Conservation (phyloP, 345 rosid species). For the Hibiscus syriacus region DNA sequence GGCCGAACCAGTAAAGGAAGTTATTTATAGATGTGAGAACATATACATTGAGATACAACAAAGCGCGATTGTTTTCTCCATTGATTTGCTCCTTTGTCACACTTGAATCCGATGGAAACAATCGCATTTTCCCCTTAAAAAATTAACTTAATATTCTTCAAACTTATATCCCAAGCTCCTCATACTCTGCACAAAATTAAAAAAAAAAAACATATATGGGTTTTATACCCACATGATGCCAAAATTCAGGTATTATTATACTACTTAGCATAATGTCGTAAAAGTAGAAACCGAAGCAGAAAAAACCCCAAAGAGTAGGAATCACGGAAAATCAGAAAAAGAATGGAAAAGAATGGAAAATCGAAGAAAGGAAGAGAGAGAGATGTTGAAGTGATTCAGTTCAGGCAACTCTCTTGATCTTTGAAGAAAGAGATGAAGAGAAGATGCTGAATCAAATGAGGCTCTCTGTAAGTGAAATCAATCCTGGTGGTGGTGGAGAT, state of each 20-base stretch:
- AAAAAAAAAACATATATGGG: neutral
- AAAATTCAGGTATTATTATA: neutral
- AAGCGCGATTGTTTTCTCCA: conserved; percentile 24
- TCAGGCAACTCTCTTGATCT: neutral
- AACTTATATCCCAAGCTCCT: conserved; percentile 20
- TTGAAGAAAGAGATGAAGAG: neutral
- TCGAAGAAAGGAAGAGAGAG: neutral
- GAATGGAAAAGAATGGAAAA: neutral
- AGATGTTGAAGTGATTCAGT: neutral
- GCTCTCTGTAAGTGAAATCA: neutral
- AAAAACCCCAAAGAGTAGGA: neutral
- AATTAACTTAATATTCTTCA: conserved; percentile 13
- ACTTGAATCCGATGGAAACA: conserved; percentile 53
- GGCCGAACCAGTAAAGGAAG: conserved; percentile 83
- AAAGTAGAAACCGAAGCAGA: neutral
- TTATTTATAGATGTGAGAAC: conserved; percentile 75
- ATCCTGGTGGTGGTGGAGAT: neutral
- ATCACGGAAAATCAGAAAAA: neutral
- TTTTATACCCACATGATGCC: neutral
- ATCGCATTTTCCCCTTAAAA: conserved; percentile 48
- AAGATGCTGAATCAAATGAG: neutral
- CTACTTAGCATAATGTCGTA: neutral
- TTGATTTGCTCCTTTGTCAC: conserved; percentile 38
- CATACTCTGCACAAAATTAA: conserved; percentile 17
- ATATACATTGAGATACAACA: conserved; percentile 72